These are phyloP conservation scores for Phytophthora multivora DNA, from an alignment of 352 stramenopile species.

Conservation along the genomic window DNA sequence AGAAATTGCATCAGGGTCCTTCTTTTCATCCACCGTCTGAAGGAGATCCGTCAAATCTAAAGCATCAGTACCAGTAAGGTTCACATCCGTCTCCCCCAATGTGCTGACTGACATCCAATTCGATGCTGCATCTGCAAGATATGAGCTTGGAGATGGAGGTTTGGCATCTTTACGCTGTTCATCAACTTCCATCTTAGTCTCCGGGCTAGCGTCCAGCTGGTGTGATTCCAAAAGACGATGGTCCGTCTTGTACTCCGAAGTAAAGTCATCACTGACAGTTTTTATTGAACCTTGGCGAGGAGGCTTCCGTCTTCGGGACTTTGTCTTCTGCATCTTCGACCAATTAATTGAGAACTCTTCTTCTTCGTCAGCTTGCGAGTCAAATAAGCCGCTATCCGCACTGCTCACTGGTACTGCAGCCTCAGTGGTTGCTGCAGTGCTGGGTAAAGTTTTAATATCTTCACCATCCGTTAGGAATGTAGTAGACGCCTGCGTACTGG, in stretches of 20 bases:
- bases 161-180: background rate
- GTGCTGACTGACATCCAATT: slow-evolving; percentile 32
- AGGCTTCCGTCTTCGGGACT: slow-evolving; percentile 26
- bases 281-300: slow-evolving; percentile 8
- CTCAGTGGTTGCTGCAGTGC: background rate
- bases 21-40: background rate
- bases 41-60: slow-evolving; percentile 10
- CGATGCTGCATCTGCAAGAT: slow-evolving; percentile 25
- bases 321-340: slow-evolving; percentile 45
- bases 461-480: slow-evolving; percentile 9
- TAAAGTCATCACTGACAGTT: slow-evolving; percentile 2
- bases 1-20: background rate
- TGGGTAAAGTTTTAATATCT: background rate
- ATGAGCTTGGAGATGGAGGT: background rate
- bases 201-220: background rate
- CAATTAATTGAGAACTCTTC: slow-evolving; percentile 53
- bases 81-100: slow-evolving; percentile 4
- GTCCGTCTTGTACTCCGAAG: background rate
- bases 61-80: slow-evolving; percentile 11
- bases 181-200: background rate
- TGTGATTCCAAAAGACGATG: slow-evolving; percentile 5
- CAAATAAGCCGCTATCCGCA: background rate
- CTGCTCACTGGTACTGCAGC: background rate
- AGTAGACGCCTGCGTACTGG: slow-evolving; percentile 7
- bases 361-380: slow-evolving; percentile 27